These are phyloP conservation scores for Cyclotella atomus DNA, from an alignment of 108 stramenopile genomes.

Conservation along the genomic window DNA sequence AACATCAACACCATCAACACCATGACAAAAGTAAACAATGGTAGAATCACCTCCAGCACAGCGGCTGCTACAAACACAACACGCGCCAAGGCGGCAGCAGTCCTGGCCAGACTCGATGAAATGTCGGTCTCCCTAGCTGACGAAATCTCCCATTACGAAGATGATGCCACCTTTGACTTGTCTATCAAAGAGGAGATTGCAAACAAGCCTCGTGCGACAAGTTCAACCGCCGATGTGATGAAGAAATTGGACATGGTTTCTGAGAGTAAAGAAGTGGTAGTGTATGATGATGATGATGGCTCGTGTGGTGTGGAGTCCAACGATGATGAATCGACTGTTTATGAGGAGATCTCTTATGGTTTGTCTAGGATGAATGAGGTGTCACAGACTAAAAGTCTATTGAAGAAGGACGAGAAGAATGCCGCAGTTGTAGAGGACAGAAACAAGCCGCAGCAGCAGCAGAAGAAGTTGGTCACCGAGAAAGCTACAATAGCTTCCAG, in stretches of 20 bases:
- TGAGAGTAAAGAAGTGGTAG: background rate
- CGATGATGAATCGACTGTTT: background rate
- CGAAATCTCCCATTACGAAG: slow-evolving; percentile 1
- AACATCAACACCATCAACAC: no score
- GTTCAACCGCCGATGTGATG: background rate
- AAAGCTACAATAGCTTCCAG: background rate
- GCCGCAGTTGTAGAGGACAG: background rate
- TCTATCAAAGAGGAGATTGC: background rate
- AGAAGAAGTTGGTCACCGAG: no score
- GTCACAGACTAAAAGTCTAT: background rate
- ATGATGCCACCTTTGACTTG: slow-evolving; percentile 1
- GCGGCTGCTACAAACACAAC: background rate
- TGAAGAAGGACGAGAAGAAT: background rate
- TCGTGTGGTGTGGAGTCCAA: background rate
- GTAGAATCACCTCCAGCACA: background rate
- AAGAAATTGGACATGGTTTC: background rate
- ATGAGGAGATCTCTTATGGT: slow-evolving; percentile 8
- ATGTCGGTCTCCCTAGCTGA: slow-evolving; percentile 8
- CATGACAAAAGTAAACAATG: slow-evolving; percentile 17
- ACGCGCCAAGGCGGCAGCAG: background rate
- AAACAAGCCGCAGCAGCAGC: background rate
- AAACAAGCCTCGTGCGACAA: background rate
- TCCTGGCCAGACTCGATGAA: slow-evolving; percentile 9
- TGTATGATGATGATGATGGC: background rate
- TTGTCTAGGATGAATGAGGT: background rate